phyloP scores from a whole-genome alignment of 768 basidiomycete genomes.

The Lactarius quietus region DNA sequence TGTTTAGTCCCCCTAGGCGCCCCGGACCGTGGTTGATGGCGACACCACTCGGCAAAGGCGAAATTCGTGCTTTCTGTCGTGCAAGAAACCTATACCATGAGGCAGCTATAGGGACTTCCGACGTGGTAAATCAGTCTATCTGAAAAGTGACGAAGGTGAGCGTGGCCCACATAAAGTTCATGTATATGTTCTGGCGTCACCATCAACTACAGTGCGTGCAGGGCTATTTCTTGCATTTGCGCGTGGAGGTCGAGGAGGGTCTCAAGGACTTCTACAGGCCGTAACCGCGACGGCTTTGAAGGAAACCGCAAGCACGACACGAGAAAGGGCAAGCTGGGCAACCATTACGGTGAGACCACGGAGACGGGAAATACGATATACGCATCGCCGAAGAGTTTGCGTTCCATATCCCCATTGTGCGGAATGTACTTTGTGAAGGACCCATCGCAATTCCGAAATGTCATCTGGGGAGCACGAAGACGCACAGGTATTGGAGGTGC shows the following conservation, averaged over 20 bases:
- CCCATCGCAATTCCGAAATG: neutral
- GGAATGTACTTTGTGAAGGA: neutral
- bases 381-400: neutral
- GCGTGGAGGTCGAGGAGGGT: neutral
- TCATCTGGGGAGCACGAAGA: neutral
- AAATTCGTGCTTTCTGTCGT: neutral
- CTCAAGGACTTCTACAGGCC: neutral
- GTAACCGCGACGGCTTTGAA: neutral
- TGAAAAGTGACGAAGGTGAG: neutral
- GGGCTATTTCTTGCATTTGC: neutral
- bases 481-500: neutral
- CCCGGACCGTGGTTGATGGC: neutral
- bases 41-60: neutral
- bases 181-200: neutral
- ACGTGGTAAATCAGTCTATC: neutral
- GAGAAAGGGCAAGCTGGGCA: too few species aligned
- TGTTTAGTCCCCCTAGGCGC: too few species aligned
- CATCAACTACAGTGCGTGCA: neutral
- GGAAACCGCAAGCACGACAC: neutral
- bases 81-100: neutral
- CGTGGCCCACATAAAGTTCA: neutral
- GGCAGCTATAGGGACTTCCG: neutral
- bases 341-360: too few species aligned
- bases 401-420: neutral
- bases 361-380: too few species aligned